Conservation (phyloP, 2,329 filamentous ascomycete genomes). For the Neofusicoccum ribis region DNA sequence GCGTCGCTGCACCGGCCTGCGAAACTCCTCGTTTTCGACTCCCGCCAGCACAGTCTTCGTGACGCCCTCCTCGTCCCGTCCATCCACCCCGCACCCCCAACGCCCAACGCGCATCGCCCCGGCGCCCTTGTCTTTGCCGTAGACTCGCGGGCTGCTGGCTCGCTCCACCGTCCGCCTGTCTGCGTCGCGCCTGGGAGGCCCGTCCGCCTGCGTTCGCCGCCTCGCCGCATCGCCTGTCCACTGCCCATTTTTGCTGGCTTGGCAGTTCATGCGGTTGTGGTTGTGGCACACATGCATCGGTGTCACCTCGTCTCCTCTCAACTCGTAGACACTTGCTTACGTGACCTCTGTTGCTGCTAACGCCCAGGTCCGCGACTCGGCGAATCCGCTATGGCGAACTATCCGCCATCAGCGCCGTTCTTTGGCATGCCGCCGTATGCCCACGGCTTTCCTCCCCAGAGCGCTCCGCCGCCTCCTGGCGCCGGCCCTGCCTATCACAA, state of each 20-base stretch:
- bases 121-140: background rate
- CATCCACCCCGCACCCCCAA: background rate
- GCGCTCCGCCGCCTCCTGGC: slow-evolving; percentile 3
- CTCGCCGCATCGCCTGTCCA: slow-evolving; percentile 10
- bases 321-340: slow-evolving; percentile 6
- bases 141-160: background rate
- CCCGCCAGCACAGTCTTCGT: background rate
- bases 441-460: slow-evolving; percentile 5
- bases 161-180: background rate
- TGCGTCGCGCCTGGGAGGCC: background rate
- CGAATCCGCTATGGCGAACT: slow-evolving; percentile 18
- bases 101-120: background rate
- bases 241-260: slow-evolving; percentile 18
- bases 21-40: slow-evolving; percentile 4
- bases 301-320: slow-evolving; percentile 8
- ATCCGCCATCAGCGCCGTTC: slow-evolving; percentile 15
- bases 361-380: slow-evolving; percentile 1
- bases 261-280: slow-evolving; percentile 11
- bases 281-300: slow-evolving; percentile 18
- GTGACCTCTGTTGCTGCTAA: slow-evolving; percentile 20
- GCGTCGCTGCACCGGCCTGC: background rate
- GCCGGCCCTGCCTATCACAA: slow-evolving; percentile 2
- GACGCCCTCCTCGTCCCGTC: background rate
- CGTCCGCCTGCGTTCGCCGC: background rate
- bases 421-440: slow-evolving; percentile 10